Evolutionary conservation across 2,329 filamentous ascomycete species (phyloP).

Genomic region (Fusarium dimerum): DNA sequence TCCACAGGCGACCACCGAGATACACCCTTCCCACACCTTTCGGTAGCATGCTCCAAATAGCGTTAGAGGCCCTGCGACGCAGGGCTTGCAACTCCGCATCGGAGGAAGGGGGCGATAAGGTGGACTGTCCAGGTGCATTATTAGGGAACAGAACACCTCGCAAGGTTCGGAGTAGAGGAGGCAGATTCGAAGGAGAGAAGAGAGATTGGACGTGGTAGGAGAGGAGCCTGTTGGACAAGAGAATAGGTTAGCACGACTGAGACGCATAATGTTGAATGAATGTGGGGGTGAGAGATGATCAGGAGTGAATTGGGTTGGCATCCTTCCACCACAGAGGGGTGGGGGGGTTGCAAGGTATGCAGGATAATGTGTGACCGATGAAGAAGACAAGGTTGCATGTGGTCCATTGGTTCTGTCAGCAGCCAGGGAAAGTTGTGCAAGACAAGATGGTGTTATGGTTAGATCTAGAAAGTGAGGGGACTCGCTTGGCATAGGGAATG

Average conservation of each 20-base stretch:
- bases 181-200: conserved; percentile 64
- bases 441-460: conserved; percentile 12
- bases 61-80: conserved; percentile 65
- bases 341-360: conserved; percentile 4
- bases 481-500: conserved; percentile 3
- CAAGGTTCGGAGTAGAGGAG: conserved; percentile 67
- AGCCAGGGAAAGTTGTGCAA: conserved; percentile 8
- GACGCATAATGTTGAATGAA: conserved; percentile 13
- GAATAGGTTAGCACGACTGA: conserved; percentile 27
- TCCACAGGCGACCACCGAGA: conserved; percentile 44
- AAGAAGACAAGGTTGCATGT: conserved; percentile 22
- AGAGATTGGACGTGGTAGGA: conserved; percentile 59
- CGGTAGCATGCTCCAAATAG: conserved; percentile 53
- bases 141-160: conserved; percentile 84
- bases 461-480: conserved; percentile 19
- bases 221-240: conserved; percentile 49
- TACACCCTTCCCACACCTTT: conserved; percentile 50
- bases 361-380: conserved; percentile 12
- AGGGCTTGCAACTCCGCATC: conserved; percentile 62
- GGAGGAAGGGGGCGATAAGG: conserved; percentile 60
- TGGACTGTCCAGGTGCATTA: conserved; percentile 70
- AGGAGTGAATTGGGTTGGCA: conserved; percentile 17
- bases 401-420: conserved; percentile 16
- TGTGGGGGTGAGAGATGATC: conserved; percentile 14
- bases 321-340: conserved; percentile 9